Conservation (phyloP, 2,329 filamentous ascomycete genomes). For the Cytospora piceae region DNA sequence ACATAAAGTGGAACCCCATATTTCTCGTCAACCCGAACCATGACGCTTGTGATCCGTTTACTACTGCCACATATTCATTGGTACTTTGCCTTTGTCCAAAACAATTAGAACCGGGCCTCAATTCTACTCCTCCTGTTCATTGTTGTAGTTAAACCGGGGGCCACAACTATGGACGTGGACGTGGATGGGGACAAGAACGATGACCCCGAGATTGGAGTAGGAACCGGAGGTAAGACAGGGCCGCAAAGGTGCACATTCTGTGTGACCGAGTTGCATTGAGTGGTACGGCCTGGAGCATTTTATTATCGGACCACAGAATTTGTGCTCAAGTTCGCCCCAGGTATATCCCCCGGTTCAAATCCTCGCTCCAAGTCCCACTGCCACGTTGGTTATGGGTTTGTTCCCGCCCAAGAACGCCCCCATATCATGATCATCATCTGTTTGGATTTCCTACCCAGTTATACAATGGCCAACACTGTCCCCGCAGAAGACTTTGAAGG, state of each 20-base stretch:
- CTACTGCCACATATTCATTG: background rate
- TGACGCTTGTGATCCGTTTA: background rate
- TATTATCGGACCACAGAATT: background rate
- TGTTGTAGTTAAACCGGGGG: no score
- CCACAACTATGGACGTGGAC: background rate
- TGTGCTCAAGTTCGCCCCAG: no score
- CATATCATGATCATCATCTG: no score
- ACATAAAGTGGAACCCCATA: background rate
- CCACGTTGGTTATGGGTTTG: no score
- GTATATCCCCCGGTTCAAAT: no score
- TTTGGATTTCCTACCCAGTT: no score
- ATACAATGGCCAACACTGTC: no score
- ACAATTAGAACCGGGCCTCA: background rate
- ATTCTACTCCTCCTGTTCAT: background rate
- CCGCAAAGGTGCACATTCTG: background rate
- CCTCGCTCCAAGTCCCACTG: no score
- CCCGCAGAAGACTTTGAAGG: no score
- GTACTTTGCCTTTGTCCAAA: background rate
- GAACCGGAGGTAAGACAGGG: background rate
- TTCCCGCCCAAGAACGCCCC: no score
- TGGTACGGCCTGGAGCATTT: background rate
- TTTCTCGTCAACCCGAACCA: background rate
- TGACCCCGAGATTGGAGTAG: background rate
- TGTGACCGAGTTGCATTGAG: background rate
- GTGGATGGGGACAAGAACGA: background rate